Conservation (phyloP, 2,329 filamentous ascomycete species). For the Aspergillus candidus region DNA sequence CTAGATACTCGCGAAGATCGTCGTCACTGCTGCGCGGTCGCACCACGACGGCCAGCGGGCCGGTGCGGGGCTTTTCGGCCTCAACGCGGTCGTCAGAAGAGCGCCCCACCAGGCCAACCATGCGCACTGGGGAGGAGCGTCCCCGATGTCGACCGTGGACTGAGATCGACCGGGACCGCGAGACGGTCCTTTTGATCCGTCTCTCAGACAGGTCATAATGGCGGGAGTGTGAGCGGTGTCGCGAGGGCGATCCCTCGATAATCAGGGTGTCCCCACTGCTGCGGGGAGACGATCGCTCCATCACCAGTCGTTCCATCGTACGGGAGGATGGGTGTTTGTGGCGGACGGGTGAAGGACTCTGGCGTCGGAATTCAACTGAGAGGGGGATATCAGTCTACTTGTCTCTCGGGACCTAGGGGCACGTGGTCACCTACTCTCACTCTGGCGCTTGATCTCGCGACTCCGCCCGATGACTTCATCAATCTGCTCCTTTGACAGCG, state of each 20-base stretch:
- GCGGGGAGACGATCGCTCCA: slow-evolving; percentile 22
- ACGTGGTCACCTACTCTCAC: slow-evolving; percentile 26
- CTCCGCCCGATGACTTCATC: slow-evolving; percentile 81
- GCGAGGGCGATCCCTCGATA: slow-evolving; percentile 28
- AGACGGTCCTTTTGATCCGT: slow-evolving; percentile 20
- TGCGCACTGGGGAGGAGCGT: slow-evolving; percentile 32
- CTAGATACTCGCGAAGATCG: slow-evolving; percentile 67
- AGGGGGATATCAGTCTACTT: slow-evolving; percentile 12
- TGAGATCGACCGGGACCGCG: slow-evolving; percentile 32
- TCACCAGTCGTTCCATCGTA: slow-evolving; percentile 22
- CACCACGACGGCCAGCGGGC: slow-evolving; percentile 47
- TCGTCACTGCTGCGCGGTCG: slow-evolving; percentile 48
- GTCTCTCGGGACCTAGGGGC: neutral
- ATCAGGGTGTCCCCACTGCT: slow-evolving; percentile 26
- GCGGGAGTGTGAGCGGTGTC: slow-evolving; percentile 21
- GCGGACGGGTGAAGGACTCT: slow-evolving; percentile 19
- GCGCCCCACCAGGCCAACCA: slow-evolving; percentile 30
- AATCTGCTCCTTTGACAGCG: slow-evolving; percentile 83
- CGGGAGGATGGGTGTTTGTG: slow-evolving; percentile 15
- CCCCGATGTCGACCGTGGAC: slow-evolving; percentile 28
- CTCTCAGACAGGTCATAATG: slow-evolving; percentile 24
- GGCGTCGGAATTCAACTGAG: slow-evolving; percentile 18
- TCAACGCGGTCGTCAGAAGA: slow-evolving; percentile 38
- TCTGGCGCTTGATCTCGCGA: slow-evolving; percentile 49
- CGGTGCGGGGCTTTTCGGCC: slow-evolving; percentile 34